A percentile compares a stretch with the other conserved stretches of the same genome.
Conservation (phyloP, 192 early-diverging fungal species). For the Coemansia sp. region DNA sequence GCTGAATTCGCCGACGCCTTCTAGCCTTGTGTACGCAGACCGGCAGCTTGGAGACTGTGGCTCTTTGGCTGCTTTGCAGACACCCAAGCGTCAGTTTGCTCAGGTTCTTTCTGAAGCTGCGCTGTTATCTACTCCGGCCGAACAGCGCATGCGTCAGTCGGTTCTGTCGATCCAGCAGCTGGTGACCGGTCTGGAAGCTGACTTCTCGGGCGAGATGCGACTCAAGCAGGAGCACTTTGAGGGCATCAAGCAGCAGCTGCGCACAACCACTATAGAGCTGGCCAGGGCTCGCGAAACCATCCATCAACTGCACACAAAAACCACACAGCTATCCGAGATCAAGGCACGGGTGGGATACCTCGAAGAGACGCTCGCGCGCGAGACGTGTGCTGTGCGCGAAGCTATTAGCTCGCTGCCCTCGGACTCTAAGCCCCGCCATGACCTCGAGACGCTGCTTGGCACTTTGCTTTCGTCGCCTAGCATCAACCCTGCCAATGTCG, state of each 20-base stretch:
- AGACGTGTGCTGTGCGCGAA: constrained; percentile 45
- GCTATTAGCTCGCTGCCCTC: constrained; percentile 34
- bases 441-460: constrained; percentile 28
- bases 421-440: constrained; percentile 30
- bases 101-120: constrained; percentile 2
- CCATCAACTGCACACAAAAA: constrained; percentile 53
- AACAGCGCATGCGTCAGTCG: constrained; percentile 52
- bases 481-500: constrained; percentile 1
- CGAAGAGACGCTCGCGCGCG: constrained; percentile 58
- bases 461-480: constrained; percentile 19
- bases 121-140: constrained; percentile 39
- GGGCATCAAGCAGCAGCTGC: constrained; percentile 58
- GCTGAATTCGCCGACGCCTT: constrained; percentile 27
- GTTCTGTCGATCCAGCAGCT: constrained; percentile 63
- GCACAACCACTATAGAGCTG: constrained; percentile 58
- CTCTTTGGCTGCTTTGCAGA: neutral
- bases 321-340: constrained; percentile 59
- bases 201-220: constrained; percentile 63
- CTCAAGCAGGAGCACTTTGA: constrained; percentile 60
- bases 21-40: constrained; percentile 8
- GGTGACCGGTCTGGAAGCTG: constrained; percentile 67
- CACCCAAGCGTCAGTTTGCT: neutral
- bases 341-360: constrained; percentile 63
- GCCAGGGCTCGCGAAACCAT: constrained; percentile 58
- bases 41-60: neutral